Evolutionary conservation across 2,329 filamentous ascomycete genomes (phyloP).

Genomic region (Curvularia verruculosa): DNA sequence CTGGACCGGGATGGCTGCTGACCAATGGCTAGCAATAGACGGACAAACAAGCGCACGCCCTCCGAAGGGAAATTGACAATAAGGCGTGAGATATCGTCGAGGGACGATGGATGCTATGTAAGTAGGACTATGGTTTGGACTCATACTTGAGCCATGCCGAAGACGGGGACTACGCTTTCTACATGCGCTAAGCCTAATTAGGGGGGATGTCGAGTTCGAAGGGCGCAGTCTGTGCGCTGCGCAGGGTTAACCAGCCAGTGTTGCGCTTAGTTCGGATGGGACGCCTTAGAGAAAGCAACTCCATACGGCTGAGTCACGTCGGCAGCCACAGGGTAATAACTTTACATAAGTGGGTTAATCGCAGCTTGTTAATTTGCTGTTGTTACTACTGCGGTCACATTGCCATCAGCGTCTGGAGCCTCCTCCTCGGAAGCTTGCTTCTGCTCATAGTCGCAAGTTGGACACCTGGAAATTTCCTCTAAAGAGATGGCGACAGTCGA

Average conservation of each 20-base stretch:
- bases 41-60: constrained; percentile 27
- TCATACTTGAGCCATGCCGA: constrained; percentile 9
- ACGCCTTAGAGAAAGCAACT: constrained; percentile 9
- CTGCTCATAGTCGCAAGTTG: neutral
- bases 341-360: neutral
- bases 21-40: constrained; percentile 3
- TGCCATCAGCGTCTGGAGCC: neutral
- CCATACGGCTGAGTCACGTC: constrained; percentile 18
- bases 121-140: constrained; percentile 19
- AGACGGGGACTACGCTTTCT: constrained; percentile 10
- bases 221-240: constrained; percentile 26
- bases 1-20: neutral
- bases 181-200: constrained; percentile 17
- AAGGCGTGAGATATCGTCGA: constrained; percentile 26
- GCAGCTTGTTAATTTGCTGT: neutral
- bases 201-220: constrained; percentile 21
- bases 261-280: neutral
- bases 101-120: constrained; percentile 18
- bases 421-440: neutral
- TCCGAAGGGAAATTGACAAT: constrained; percentile 19
- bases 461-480: neutral
- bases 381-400: neutral
- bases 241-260: constrained; percentile 19
- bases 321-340: neutral
- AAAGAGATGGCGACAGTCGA: neutral